These are phyloP conservation scores for Inga leiocalycina DNA, from an alignment of 306 rosid species.

Conservation along the genomic window DNA sequence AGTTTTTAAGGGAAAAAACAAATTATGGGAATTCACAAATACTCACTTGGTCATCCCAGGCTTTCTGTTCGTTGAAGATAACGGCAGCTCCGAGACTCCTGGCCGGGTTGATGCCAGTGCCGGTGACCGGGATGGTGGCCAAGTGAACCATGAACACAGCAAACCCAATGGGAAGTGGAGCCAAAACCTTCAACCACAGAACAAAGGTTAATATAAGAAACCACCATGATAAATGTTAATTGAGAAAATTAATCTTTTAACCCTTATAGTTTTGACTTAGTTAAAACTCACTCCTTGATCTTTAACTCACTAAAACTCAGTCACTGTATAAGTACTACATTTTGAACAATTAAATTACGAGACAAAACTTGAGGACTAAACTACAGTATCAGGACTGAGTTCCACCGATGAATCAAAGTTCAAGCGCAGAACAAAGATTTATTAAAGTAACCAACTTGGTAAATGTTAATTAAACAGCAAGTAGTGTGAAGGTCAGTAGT, in stretches of 20 bases:
- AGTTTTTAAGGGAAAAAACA: not conserved
- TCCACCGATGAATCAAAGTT: slow-evolving; percentile 21
- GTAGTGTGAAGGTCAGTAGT: not conserved
- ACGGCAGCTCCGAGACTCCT: slow-evolving; percentile 94
- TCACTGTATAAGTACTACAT: too few species aligned
- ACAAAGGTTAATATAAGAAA: slow-evolving; percentile 22
- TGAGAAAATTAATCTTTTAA: too few species aligned
- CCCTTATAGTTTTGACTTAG: too few species aligned
- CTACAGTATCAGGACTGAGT: too few species aligned
- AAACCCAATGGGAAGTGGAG: slow-evolving; percentile 96
- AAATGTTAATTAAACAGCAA: not conserved
- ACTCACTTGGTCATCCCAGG: slow-evolving; percentile 89
- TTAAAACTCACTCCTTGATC: too few species aligned
- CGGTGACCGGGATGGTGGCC: slow-evolving; percentile 94
- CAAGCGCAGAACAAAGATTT: slow-evolving; percentile 17
- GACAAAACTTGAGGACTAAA: too few species aligned
- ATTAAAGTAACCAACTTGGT: slow-evolving; percentile 21
- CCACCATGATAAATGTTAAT: slow-evolving; percentile 5
- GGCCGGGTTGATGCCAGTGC: slow-evolving; percentile 95
- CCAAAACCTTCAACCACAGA: slow-evolving; percentile 69
- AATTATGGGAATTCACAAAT: not conserved
- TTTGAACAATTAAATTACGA: too few species aligned
- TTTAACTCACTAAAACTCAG: too few species aligned
- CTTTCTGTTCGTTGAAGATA: slow-evolving; percentile 48
- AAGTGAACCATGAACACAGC: slow-evolving; percentile 96